Evolutionary conservation across 805 yeast genomes (phyloP).

Genomic region (Yamadazyma ubonensis): DNA sequence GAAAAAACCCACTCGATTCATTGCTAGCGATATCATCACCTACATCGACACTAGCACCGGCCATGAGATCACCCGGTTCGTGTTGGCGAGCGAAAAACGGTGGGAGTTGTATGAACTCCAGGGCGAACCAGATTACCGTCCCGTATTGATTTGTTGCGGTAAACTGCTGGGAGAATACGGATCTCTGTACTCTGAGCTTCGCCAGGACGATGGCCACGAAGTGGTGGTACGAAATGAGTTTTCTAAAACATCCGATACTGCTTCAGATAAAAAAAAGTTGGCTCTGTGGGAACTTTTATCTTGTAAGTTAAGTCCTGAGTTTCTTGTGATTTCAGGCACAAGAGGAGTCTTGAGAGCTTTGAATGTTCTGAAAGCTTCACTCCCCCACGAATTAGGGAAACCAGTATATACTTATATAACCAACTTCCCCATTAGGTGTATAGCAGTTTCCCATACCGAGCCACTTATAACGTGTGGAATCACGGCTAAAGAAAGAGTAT

Average conservation of each 20-base stretch:
- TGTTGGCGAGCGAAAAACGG: slow-evolving; percentile 59
- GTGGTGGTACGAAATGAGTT: slow-evolving; percentile 32
- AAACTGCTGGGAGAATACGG: slow-evolving; percentile 70
- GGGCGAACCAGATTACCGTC: slow-evolving; percentile 31
- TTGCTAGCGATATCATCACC: slow-evolving; percentile 31
- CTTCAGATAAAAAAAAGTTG: slow-evolving; percentile 35
- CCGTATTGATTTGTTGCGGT: slow-evolving; percentile 65
- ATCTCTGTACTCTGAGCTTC: slow-evolving; percentile 39
- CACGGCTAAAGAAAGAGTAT: slow-evolving; percentile 70
- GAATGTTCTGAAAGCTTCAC: slow-evolving; percentile 40
- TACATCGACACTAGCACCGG: slow-evolving; percentile 35
- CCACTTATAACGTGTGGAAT: slow-evolving; percentile 74
- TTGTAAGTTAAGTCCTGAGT: slow-evolving; percentile 58
- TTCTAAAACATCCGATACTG: no score
- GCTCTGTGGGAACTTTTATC: slow-evolving; percentile 58
- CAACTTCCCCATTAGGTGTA: slow-evolving; percentile 74
- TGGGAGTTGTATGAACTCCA: slow-evolving; percentile 70
- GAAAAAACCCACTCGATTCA: slow-evolving; percentile 28
- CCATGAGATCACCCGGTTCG: slow-evolving; percentile 63
- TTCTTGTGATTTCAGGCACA: slow-evolving; percentile 68
- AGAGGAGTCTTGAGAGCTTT: slow-evolving; percentile 68
- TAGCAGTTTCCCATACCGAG: slow-evolving; percentile 67
- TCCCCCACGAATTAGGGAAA: slow-evolving; percentile 46
- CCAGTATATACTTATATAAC: slow-evolving; percentile 69
- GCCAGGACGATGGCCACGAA: slow-evolving; percentile 21